Base-by-base conservation (phyloP, 108 stramenopile genomes). In the Fragilaria radians region DNA sequence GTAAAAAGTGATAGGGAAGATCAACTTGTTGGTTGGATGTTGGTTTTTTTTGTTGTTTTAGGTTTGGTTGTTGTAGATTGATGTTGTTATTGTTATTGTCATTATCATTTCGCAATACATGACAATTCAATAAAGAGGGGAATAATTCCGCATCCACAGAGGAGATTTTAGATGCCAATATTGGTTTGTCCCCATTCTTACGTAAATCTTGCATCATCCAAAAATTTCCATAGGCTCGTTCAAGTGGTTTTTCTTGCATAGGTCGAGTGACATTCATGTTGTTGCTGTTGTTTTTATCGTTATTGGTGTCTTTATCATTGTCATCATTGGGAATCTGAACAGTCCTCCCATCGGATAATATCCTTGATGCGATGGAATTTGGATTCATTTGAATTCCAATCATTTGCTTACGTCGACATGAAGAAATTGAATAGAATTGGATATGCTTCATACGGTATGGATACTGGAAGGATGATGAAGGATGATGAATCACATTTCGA, bases 131-230 rank as follows among this genome's bases (percentile, higher is more conserved):
- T 52, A 63, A 53, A 26, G 49, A 48, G 9, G 91, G 91, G 61
- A 93, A 88, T n/a, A 54, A 42, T 49, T 87, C 76, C 0, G 91
- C 83, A 54, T 76, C 65, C 4, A 59, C 58, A 45, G 67, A 77
- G 19, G 86, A 82, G 58, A 93, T 83, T 23, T 82, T 62, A 58
- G 82, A 88, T 29, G 73, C 53, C 25, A 87, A 54, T 18, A 85
- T 83, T 0, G 91, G 86, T 53, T 93, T 93, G 18, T 73, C 72
- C 19, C 83, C 59, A 14, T 83, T 86, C 4, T 60, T 28, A 48
- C 48, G 46, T 22, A 93, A 59, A 52, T 93, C 91, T 66, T 78
- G 65, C 9, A 93, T 52, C 70, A 85, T 86, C 91, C 91, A 93
- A 61, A 93, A 93, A 63, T 87, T 82, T 26, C 91, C 91, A 61